Base-by-base conservation (phyloP, 2,329 filamentous ascomycete genomes). In the Exophiala bonariae region DNA sequence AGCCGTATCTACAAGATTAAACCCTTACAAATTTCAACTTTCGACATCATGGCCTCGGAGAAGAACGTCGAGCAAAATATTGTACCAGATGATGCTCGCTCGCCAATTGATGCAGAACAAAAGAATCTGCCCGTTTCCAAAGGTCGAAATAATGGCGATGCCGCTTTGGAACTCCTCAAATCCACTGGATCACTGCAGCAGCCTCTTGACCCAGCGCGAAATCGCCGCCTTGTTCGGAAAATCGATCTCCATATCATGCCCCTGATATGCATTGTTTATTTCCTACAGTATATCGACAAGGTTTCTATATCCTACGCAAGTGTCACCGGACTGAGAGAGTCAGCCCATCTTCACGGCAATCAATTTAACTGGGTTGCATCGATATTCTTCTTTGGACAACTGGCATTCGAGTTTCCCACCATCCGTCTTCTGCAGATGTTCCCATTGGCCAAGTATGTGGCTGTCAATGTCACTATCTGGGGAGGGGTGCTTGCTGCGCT, bases 211-310 rank as follows among this genome's bases (percentile, higher is more conserved):
- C 22, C 38, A 13, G 19, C n/a, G 7, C 38, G 38, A 6, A 14
- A 23, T 22, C 38, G 38, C 20, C 72, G 83, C 23, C 72, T 90
- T 41, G 81, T 80, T 52, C 75, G 66, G 41, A 70, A 82, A 70
- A 86, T 89, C 55, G 84, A 89, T 65, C 76, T 72, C 51, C 78
- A 85, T 22, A 77, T 89, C 3, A 68, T 90, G 34, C 63, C 63
- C 9, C 47, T 61, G 1, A 61, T 66, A 30, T 66, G 61, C 52
- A 48, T 63, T 19, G 60, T 64, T 23, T 65, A 63, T 39, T 58
- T 63, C 32, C 45, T 64, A 5, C 59, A 63, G 22, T 66, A 64
- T 16, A 52, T 63, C 14, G 62, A 64, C 32, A 61, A 61, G 19
- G 65, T 65, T 2, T 67, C 66, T 19, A 11, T 45, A 8, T 54